Evolutionary conservation across 164 flowering plant species (phyloP).

Genomic region (Litsea cubeba): DNA sequence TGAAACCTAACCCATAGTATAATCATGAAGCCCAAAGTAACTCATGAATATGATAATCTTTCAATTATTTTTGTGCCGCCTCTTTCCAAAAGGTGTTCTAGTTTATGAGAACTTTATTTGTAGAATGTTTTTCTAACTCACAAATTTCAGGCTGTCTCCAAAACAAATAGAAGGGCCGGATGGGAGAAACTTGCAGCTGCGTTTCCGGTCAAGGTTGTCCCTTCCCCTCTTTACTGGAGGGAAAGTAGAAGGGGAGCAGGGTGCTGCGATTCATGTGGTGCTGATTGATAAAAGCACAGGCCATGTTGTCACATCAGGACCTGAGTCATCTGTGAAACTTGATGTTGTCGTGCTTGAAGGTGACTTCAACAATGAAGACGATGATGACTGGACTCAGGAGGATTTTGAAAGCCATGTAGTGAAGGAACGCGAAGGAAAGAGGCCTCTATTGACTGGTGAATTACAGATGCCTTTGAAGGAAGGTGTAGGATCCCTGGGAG

Average conservation of each 20-base stretch:
- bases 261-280: conserved; percentile 74
- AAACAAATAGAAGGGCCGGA: conserved; percentile 72
- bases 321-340: conserved; percentile 71
- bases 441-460: conserved; percentile 90
- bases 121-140: neutral
- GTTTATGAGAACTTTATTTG: too few relatives aligned
- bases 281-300: conserved; percentile 70
- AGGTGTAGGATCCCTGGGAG: conserved; percentile 95
- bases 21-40: too few relatives aligned
- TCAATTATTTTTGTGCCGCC: neutral
- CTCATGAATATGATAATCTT: too few relatives aligned
- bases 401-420: neutral
- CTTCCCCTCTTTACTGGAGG: conserved; percentile 93
- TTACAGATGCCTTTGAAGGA: conserved; percentile 73
- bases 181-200: conserved; percentile 82
- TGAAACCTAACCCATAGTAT: too few relatives aligned
- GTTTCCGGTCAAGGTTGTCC: conserved; percentile 67
- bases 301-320: conserved; percentile 70
- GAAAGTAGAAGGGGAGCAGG: conserved; percentile 95
- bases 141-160: conserved; percentile 64
- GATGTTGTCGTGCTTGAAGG: conserved; percentile 92
- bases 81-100: neutral
- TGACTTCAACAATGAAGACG: conserved; percentile 63
- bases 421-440: conserved; percentile 94
- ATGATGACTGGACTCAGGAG: neutral